These are phyloP conservation scores for Xylaria sp. DNA, from an alignment of 495 filamentous ascomycete genomes.

Conservation along the genomic window DNA sequence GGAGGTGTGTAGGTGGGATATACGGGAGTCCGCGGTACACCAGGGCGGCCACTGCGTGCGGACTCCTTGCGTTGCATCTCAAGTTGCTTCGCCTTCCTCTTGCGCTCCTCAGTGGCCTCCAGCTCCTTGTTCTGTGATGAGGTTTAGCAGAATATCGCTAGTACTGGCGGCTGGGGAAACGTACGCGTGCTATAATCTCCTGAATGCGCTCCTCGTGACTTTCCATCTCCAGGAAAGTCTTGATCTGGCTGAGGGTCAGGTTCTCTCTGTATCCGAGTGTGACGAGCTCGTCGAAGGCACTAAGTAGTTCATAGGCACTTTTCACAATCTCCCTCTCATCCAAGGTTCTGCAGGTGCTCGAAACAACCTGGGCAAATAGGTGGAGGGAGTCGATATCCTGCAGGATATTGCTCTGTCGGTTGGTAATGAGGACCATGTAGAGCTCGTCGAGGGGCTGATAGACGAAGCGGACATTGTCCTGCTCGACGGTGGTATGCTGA, in stretches of 20 bases:
- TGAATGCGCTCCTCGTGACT: slow-evolving; percentile 98
- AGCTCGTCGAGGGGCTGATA: slow-evolving; percentile 99
- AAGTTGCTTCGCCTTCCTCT: slow-evolving; percentile 95
- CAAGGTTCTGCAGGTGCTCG: slow-evolving; percentile 92
- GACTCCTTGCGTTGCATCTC: slow-evolving; percentile 98
- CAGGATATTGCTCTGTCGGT: slow-evolving; percentile 97
- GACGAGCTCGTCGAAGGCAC: slow-evolving; percentile 95
- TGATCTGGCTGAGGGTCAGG: slow-evolving; percentile 91
- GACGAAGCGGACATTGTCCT: slow-evolving; percentile 98
- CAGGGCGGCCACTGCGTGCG: slow-evolving; percentile 57
- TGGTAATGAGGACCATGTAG: slow-evolving; percentile 99
- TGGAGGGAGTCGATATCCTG: slow-evolving; percentile 99
- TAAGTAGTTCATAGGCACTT: slow-evolving; percentile 94
- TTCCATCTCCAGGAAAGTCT: slow-evolving; percentile 99
- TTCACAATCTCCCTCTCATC: slow-evolving; percentile 93
- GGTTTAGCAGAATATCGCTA: slow-evolving; percentile 39
- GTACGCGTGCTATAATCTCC: slow-evolving; percentile 91
- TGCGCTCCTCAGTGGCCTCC: slow-evolving; percentile 96
- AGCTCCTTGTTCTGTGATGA: slow-evolving; percentile 88
- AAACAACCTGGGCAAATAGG: slow-evolving; percentile 95
- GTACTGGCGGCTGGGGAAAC: slow-evolving; percentile 24
- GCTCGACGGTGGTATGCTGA: slow-evolving; percentile 97
- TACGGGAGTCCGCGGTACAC: slow-evolving; percentile 71
- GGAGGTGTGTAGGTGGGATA: slow-evolving; percentile 93
- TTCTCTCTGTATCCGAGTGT: slow-evolving; percentile 96